These are phyloP conservation scores for Claviceps sorghi DNA, from an alignment of 2,329 filamentous ascomycete species.

Conservation along the genomic window DNA sequence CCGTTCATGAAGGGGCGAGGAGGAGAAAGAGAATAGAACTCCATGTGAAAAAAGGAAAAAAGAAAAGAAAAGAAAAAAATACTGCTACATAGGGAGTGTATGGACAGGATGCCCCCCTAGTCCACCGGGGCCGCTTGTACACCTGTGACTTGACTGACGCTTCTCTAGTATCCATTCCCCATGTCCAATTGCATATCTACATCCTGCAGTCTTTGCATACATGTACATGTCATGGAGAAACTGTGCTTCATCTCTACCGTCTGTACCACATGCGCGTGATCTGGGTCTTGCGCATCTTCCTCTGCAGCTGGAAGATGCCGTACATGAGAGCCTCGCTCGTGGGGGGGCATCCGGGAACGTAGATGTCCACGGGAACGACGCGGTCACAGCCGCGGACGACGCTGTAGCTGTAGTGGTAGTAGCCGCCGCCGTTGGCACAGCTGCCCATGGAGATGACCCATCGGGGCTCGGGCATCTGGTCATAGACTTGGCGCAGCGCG, in stretches of 20 bases:
- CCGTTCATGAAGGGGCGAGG: too few relatives aligned
- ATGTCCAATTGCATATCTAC: neutral
- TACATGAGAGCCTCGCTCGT: conserved; percentile 50
- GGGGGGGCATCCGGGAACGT: conserved; percentile 60
- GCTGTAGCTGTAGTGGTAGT: conserved; percentile 76
- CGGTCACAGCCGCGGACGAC: conserved; percentile 63
- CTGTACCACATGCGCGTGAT: conserved; percentile 45
- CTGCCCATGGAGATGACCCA: conserved; percentile 79
- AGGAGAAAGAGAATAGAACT: too few relatives aligned
- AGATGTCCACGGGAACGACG: conserved; percentile 66
- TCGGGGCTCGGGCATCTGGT: conserved; percentile 85
- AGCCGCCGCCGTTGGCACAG: conserved; percentile 72
- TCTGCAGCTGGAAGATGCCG: conserved; percentile 61
- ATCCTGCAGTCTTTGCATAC: neutral
- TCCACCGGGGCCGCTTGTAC: too few relatives aligned
- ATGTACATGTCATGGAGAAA: too few relatives aligned
- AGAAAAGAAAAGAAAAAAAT: neutral
- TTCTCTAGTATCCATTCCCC: neutral
- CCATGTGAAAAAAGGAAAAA: too few relatives aligned
- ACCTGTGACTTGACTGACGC: too few relatives aligned
- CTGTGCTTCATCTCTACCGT: conserved; percentile 25
- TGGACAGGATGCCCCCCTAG: too few relatives aligned
- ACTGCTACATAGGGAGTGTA: neutral
- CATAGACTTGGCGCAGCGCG: conserved; percentile 78
- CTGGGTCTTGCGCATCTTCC: conserved; percentile 53